Conservation (phyloP, 805 yeast species). For the Starmera dryadoides region DNA sequence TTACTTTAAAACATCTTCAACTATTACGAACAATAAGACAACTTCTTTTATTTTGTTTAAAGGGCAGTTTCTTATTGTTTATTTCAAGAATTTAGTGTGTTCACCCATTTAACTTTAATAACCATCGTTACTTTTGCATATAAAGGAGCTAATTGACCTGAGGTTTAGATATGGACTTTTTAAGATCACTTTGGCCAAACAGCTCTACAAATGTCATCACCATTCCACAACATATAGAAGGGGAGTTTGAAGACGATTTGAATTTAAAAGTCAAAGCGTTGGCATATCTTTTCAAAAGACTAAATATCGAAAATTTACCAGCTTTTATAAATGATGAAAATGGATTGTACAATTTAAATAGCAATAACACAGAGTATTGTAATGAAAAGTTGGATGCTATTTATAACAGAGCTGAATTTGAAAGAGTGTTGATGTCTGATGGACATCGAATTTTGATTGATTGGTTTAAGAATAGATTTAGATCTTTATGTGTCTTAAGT, state of each 20-base stretch:
- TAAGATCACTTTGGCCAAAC: slow-evolving; percentile 27
- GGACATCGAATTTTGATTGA: slow-evolving; percentile 62
- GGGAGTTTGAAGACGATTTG: slow-evolving; percentile 45
- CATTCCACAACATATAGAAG: slow-evolving; percentile 41
- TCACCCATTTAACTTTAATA: too few relatives aligned
- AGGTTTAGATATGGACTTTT: slow-evolving; percentile 18
- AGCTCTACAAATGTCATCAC: slow-evolving; percentile 26
- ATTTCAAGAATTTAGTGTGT: too few relatives aligned
- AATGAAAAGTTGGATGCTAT: slow-evolving; percentile 42
- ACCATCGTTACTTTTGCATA: too few relatives aligned
- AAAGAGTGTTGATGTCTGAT: slow-evolving; percentile 35
- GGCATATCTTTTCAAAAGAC: slow-evolving; percentile 48
- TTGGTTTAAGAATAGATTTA: slow-evolving; percentile 58
- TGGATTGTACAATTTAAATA: slow-evolving; percentile 16
- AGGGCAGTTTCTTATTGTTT: too few relatives aligned
- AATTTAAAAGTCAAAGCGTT: slow-evolving; percentile 58
- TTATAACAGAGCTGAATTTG: slow-evolving; percentile 43
- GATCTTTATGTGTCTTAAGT: slow-evolving; percentile 51
- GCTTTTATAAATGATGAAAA: slow-evolving; percentile 31
- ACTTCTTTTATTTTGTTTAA: too few relatives aligned
- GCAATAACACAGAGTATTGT: neutral
- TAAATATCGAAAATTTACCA: slow-evolving; percentile 33
- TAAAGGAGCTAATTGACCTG: too few relatives aligned
- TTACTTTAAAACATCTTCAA: too few relatives aligned
- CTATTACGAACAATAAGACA: too few relatives aligned